These are phyloP conservation scores for Brassica juncea DNA, from an alignment of 345 rosid species.

Conservation along the genomic window DNA sequence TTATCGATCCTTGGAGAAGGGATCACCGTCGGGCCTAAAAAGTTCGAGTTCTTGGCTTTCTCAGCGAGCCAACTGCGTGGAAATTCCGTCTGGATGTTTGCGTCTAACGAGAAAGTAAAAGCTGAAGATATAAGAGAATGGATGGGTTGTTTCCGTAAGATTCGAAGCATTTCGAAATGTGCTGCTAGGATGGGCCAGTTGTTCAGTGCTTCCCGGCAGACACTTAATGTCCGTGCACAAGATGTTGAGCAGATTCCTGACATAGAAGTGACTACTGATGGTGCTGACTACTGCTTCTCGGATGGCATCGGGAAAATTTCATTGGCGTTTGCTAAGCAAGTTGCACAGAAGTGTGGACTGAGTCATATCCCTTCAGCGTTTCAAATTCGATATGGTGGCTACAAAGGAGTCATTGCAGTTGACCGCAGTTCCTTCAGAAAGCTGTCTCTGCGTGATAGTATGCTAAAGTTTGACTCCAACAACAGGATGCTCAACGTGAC, in stretches of 20 bases:
- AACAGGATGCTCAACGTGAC: slow-evolving; percentile 91
- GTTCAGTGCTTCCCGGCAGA: slow-evolving; percentile 84
- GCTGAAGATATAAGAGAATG: slow-evolving; percentile 83
- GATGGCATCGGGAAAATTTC: slow-evolving; percentile 97
- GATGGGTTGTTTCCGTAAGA: slow-evolving; percentile 94
- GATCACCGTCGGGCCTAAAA: slow-evolving; percentile 67
- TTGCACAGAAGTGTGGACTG: slow-evolving; percentile 80
- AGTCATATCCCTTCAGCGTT: slow-evolving; percentile 81
- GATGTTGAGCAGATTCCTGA: slow-evolving; percentile 85
- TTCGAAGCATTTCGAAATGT: slow-evolving; percentile 77
- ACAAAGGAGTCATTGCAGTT: slow-evolving; percentile 86
- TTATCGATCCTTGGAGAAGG: slow-evolving; percentile 73
- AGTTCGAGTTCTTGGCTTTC: slow-evolving; percentile 85
- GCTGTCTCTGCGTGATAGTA: slow-evolving; percentile 77
- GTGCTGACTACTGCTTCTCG: slow-evolving; percentile 78
- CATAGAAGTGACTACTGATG: slow-evolving; percentile 67
- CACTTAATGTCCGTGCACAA: slow-evolving; percentile 60
- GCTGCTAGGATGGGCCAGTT: slow-evolving; percentile 98
- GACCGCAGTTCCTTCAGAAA: slow-evolving; percentile 76
- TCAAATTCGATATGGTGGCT: slow-evolving; percentile 96
- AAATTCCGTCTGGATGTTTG: slow-evolving; percentile 95
- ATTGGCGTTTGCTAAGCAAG: slow-evolving; percentile 64
- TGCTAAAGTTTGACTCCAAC: slow-evolving; percentile 80
- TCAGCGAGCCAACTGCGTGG: slow-evolving; percentile 93
- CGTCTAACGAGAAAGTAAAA: slow-evolving; percentile 73